phyloP scores from a whole-genome alignment of 2,329 filamentous ascomycete genomes.

The Colletotrichum echinochloae region DNA sequence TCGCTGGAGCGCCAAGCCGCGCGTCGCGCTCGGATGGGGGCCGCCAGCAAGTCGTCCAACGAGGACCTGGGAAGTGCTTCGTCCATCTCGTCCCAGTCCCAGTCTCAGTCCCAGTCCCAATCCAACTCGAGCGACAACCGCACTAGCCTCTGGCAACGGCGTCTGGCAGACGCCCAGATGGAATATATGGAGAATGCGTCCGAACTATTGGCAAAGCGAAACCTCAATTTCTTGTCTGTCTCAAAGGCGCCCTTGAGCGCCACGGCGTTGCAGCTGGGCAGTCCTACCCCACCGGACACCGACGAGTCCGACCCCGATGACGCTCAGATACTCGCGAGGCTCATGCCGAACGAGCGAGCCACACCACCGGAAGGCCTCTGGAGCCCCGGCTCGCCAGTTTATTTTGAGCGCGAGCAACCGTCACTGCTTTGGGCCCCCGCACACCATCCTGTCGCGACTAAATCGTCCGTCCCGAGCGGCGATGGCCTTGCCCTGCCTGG shows the following conservation, averaged over 20 bases:
- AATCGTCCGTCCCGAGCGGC: conserved; percentile 14
- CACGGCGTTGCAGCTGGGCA: conserved; percentile 54
- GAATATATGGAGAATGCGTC: conserved; percentile 58
- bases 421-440: conserved; percentile 27
- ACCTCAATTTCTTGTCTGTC: conserved; percentile 54
- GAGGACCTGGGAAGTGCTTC: conserved; percentile 47
- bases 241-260: conserved; percentile 43
- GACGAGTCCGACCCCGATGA: conserved; percentile 56
- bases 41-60: conserved; percentile 44
- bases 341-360: conserved; percentile 39
- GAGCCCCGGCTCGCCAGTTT: conserved; percentile 28
- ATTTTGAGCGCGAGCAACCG: conserved; percentile 29
- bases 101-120: conserved; percentile 46
- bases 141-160: conserved; percentile 58
- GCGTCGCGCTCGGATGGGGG: conserved; percentile 53
- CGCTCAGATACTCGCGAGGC: conserved; percentile 41
- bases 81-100: conserved; percentile 47
- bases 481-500: conserved; percentile 44
- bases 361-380: conserved; percentile 28
- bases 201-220: conserved; percentile 51
- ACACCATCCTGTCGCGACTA: conserved; percentile 19
- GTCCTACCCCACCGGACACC: conserved; percentile 67
- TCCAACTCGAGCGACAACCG: conserved; percentile 45
- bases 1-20: conserved; percentile 54
- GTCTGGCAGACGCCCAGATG: conserved; percentile 58